These are phyloP conservation scores for Cephalotrichum gorgonifer DNA, from an alignment of 2,329 filamentous ascomycete species.

Conservation along the genomic window DNA sequence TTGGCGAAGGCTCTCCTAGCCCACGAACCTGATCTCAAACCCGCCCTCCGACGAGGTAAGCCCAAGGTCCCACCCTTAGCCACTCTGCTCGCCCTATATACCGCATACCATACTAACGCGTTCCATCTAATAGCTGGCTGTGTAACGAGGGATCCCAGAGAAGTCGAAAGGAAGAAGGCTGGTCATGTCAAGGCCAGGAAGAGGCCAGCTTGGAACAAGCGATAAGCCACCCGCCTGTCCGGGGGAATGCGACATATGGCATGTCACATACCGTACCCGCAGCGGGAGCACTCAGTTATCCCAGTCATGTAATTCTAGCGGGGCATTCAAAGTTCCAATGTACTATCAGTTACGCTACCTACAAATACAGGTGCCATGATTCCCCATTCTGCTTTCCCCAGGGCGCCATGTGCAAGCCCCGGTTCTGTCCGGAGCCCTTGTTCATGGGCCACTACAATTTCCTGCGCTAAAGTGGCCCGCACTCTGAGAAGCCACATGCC, in stretches of 20 bases:
- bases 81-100: conserved; percentile 1
- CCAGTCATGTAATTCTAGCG: conserved; percentile 6
- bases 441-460: background rate
- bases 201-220: conserved; percentile 96
- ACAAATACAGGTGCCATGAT: background rate
- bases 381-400: background rate
- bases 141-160: conserved; percentile 81
- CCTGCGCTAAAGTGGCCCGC: background rate
- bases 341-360: conserved; percentile 1
- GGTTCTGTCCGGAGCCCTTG: background rate
- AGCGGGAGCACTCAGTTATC: background rate
- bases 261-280: background rate
- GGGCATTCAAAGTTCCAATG: conserved; percentile 4
- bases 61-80: conserved; percentile 1
- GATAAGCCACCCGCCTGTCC: conserved; percentile 25
- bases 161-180: conserved; percentile 96
- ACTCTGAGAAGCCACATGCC: background rate
- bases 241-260: background rate
- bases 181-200: conserved; percentile 95
- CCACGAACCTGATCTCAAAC: conserved; percentile 88
- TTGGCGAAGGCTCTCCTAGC: conserved; percentile 79
- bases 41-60: conserved; percentile 79
- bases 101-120: conserved; percentile 27
- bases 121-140: conserved; percentile 60
- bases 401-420: background rate